These are phyloP conservation scores for Saccharomyces hybrid DNA, from an alignment of 1,139 yeast species.

Conservation along the genomic window DNA sequence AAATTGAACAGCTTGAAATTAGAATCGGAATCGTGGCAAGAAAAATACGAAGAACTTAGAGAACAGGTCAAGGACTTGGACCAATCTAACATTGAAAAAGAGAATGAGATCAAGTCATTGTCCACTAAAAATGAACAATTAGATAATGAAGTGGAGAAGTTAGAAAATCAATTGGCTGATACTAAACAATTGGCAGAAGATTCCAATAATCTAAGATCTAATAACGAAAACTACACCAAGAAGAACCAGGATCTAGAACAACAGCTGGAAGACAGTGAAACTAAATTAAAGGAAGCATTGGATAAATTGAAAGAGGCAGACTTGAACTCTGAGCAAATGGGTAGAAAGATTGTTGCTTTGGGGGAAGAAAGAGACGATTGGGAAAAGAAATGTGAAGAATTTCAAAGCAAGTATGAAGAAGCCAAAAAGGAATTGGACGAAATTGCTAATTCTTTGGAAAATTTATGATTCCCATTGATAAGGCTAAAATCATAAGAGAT, in stretches of 20 bases:
- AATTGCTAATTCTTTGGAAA: not conserved
- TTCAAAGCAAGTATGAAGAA: constrained; percentile 58
- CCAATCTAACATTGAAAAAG: constrained; percentile 66
- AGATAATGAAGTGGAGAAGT: constrained; percentile 80
- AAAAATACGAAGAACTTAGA: constrained; percentile 82
- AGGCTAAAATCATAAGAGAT: not conserved
- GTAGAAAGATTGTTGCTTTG: constrained; percentile 85
- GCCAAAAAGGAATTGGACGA: no score
- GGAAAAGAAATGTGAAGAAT: constrained; percentile 88
- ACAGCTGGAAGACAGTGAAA: constrained; percentile 88
- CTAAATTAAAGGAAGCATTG: constrained; percentile 86
- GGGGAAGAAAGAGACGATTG: constrained; percentile 89
- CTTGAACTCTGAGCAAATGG: constrained; percentile 93
- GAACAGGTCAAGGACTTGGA: constrained; percentile 81
- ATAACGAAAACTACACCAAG: constrained; percentile 86
- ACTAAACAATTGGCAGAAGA: constrained; percentile 89
- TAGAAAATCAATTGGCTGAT: constrained; percentile 67
- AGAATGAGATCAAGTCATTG: constrained; percentile 82
- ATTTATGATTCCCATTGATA: constrained; percentile 3
- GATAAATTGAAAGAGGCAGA: constrained; percentile 93
- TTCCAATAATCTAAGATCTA: constrained; percentile 79
- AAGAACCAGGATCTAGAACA: constrained; percentile 90
- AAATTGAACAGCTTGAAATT: constrained; percentile 85
- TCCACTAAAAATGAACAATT: constrained; percentile 81
- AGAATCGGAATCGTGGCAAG: constrained; percentile 97